Evolutionary conservation across 495 filamentous ascomycete species (phyloP).

Genomic region (Chaetomium cochliodes): DNA sequence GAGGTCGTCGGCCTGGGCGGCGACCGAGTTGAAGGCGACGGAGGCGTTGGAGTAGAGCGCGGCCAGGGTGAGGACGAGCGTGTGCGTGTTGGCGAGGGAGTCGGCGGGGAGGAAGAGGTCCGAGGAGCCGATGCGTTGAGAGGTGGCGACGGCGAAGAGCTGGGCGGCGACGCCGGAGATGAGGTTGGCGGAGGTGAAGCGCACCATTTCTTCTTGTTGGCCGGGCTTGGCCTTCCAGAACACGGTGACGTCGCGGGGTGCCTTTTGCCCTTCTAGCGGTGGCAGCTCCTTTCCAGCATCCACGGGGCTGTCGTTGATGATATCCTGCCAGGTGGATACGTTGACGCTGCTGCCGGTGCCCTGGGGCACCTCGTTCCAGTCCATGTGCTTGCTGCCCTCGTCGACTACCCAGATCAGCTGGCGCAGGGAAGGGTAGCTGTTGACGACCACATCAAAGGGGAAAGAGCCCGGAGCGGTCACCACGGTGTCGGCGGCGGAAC

Average conservation of each 20-base stretch:
- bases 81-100: conserved; percentile 73
- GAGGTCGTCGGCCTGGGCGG: conserved; percentile 67
- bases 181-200: conserved; percentile 76
- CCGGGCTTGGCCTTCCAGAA: conserved; percentile 59
- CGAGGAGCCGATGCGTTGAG: conserved; percentile 64
- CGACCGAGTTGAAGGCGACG: conserved; percentile 84
- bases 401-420: conserved; percentile 93
- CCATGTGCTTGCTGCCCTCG: conserved; percentile 85
- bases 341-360: conserved; percentile 67
- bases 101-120: conserved; percentile 91
- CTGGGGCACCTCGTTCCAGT: conserved; percentile 77
- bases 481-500: conserved; percentile 71
- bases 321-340: conserved; percentile 83
- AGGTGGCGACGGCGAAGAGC: conserved; percentile 67
- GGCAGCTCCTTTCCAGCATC: conserved; percentile 48
- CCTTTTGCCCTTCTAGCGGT: conserved; percentile 44
- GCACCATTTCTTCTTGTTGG: conserved; percentile 63
- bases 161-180: conserved; percentile 77
- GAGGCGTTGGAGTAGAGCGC: conserved; percentile 82
- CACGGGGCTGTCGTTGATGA: conserved; percentile 63
- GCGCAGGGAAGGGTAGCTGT: conserved; percentile 65
- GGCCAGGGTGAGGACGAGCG: conserved; percentile 74
- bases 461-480: conserved; percentile 86
- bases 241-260: conserved; percentile 55
- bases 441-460: conserved; percentile 70